Evolutionary conservation across 345 rosid genomes (phyloP), one percentile per base, ranked within the genome.

Genomic region (Citrus reticulata): DNA sequence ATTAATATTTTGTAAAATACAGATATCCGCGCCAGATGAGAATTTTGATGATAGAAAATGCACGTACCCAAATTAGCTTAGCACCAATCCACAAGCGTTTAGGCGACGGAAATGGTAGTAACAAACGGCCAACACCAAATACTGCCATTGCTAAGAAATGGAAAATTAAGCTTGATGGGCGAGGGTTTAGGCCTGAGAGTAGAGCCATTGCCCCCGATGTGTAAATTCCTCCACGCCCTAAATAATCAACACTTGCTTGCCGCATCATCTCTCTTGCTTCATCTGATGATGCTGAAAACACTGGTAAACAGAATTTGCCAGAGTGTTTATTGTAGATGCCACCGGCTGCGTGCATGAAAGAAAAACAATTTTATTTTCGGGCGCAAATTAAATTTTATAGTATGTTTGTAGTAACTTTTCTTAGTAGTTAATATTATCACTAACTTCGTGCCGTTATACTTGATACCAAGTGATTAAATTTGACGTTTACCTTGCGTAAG

Each of bases 141-240:
- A 85, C 74, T 25, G 87, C 90, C 25, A 85, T 87, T 7, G 87
- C 86, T 35, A 87, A 85, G 82, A 87, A 87, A 80, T 87, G 88
- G 73, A 80, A 81, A 74, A 87, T 85, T n/a, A 87, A 80, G 32
- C 86, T 84, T 77, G 84, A 68, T 0, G 90, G 90, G 27, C 83
- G 35, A 16, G 87, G 87, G 65, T 87, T 87, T 77, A 87, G 77
- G 77, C 88, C 90, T 0, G 90, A 84, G 29, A 88, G 89, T 76
- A 88, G 68, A 78, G 89, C 84, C 13, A 86, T 83, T 0, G 90
- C 87, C 67, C 89, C 89, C 0, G 85, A 64, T 6, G 90, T 84
- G 17, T 75, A 85, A 14, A 80, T 68, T 17, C 90, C 90, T 51
- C 89, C 90, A 3, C 85, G 87, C 79, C 88, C 82, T 51, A 88